Evolutionary conservation across 2,329 filamentous ascomycete species (phyloP).

Genomic region (Metarhizium sp.): DNA sequence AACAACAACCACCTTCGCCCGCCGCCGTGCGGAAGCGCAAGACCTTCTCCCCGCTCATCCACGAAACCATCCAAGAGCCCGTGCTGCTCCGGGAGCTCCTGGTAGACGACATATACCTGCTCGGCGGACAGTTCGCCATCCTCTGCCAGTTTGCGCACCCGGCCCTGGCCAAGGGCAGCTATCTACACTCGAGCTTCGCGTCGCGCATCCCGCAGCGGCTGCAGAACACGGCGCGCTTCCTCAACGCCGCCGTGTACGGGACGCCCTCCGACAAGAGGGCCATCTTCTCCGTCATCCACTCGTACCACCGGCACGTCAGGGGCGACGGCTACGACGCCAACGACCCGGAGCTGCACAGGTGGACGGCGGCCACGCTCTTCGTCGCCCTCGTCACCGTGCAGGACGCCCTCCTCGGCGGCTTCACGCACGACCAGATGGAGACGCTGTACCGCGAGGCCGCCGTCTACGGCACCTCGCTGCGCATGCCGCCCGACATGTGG

Average conservation of each 20-base stretch:
- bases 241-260: constrained; percentile 29
- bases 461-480: constrained; percentile 19
- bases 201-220: constrained; percentile 25
- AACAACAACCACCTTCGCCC: not conserved
- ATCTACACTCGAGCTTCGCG: constrained; percentile 28
- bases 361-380: constrained; percentile 31
- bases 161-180: constrained; percentile 25
- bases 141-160: constrained; percentile 31
- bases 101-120: constrained; percentile 12
- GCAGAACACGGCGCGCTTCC: constrained; percentile 27
- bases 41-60: constrained; percentile 9
- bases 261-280: constrained; percentile 20
- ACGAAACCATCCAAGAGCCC: constrained; percentile 13
- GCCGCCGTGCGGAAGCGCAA: not conserved
- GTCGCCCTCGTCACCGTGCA: constrained; percentile 25
- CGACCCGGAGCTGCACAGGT: constrained; percentile 27
- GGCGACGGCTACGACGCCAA: constrained; percentile 24
- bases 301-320: constrained; percentile 22
- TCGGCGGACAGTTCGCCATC: constrained; percentile 20
- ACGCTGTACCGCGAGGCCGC: constrained; percentile 17
- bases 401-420: constrained; percentile 23
- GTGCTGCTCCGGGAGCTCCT: constrained; percentile 8
- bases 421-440: constrained; percentile 17
- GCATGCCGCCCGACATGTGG: constrained; percentile 26
- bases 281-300: constrained; percentile 27